Percentiles rank a stretch among this genome's conserved stretches.
Evolutionary conservation across 1,139 yeast genomes (phyloP).

Genomic region (Candida tropicalis): DNA sequence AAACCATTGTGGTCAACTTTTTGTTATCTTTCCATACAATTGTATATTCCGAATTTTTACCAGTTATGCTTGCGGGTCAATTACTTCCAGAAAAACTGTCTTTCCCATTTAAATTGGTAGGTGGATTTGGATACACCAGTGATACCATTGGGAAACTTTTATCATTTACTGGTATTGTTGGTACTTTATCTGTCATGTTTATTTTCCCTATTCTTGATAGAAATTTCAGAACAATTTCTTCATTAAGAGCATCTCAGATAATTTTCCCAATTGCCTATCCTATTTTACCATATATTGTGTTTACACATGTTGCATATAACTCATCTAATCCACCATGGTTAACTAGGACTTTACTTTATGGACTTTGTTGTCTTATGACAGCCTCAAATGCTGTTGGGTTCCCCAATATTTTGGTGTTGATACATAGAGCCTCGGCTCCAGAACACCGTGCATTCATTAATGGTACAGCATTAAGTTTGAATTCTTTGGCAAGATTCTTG

Average conservation of each 20-base stretch:
- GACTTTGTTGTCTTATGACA: conserved; percentile 30
- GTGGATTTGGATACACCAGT: conserved; percentile 39
- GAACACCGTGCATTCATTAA: conserved; percentile 54
- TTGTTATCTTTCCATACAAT: conserved; percentile 52
- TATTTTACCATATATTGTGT: conserved; percentile 52
- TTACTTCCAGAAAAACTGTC: conserved; percentile 33
- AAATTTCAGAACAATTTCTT: conserved; percentile 45
- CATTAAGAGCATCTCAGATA: conserved; percentile 42
- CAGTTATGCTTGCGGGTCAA: conserved; percentile 59
- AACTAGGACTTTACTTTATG: conserved; percentile 26
- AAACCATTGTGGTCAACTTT: conserved; percentile 44
- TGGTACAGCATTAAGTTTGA: conserved; percentile 50
- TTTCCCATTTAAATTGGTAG: conserved; percentile 31
- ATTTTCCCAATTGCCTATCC: conserved; percentile 53
- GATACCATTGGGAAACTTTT: conserved; percentile 55
- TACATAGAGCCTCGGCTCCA: conserved; percentile 48
- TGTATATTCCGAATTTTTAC: conserved; percentile 60
- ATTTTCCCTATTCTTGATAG: conserved; percentile 60
- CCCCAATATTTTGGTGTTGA: conserved; percentile 46
- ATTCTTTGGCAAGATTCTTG: conserved; percentile 56
- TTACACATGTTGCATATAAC: conserved; percentile 39
- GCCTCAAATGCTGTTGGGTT: conserved; percentile 36
- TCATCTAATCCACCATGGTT: conserved; percentile 26
- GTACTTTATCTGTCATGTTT: conserved; percentile 52
- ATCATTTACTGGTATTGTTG: conserved; percentile 59